These are phyloP conservation scores for Neurospora sp. DNA, from an alignment of 495 filamentous ascomycete species.

Conservation along the genomic window DNA sequence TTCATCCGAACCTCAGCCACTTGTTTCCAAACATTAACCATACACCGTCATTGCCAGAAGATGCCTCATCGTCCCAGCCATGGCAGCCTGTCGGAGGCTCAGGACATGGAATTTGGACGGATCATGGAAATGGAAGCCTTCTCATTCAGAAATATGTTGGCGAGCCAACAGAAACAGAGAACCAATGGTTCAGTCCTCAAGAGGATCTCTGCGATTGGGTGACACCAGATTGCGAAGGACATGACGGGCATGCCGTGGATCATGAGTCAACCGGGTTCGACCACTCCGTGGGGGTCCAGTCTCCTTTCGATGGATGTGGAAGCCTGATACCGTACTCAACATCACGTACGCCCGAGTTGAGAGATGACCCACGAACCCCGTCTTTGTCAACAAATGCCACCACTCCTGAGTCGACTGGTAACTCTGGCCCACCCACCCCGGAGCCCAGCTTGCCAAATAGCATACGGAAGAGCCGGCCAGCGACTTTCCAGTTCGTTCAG, in stretches of 20 bases:
- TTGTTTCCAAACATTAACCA: not conserved
- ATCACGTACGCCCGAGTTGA: not conserved
- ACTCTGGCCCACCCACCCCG: not conserved
- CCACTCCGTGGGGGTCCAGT: not conserved
- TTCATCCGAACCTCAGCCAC: not conserved
- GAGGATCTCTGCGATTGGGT: not conserved
- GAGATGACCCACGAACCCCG: not conserved
- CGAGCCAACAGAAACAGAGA: not conserved
- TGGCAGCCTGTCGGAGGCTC: not conserved
- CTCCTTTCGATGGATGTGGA: not conserved
- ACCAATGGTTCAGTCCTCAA: not conserved
- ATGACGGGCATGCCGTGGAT: not conserved
- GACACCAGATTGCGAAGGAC: not conserved
- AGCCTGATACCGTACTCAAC: not conserved
- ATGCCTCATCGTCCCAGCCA: not conserved
- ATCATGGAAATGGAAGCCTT: not conserved
- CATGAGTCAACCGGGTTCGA: not conserved
- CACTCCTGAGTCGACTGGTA: not conserved
- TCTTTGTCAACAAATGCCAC: not conserved
- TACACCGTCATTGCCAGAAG: not conserved
- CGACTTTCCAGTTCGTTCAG: constrained; percentile 9
- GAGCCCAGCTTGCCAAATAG: not conserved
- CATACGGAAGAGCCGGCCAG: not conserved
- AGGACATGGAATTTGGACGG: not conserved
- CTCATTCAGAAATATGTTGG: not conserved